Base-by-base conservation (phyloP, 2,329 filamentous ascomycete species). In the Helotiales sp. region DNA sequence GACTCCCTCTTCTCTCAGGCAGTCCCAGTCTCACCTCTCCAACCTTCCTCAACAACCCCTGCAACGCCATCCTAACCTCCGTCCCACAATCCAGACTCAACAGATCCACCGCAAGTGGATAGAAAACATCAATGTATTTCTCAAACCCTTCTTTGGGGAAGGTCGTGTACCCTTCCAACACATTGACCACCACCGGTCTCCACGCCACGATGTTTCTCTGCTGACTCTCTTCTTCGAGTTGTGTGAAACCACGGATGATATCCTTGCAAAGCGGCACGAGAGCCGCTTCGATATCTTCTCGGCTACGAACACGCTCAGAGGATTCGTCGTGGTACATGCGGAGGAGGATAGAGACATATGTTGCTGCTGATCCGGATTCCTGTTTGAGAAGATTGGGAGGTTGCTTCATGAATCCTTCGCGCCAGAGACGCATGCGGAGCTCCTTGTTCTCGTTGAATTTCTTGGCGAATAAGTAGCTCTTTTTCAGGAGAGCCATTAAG, bases 391-490 rank as follows among this genome's bases (percentile, higher is more conserved):
- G 80, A 69, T 99, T 99, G 2, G 95, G 95, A 15, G 95, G 93
- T 72, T 99, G 95, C 76, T 96, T 96, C 95, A 99, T 99, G 80
- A 99, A 99, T 0, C 96, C 95, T 73, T 99, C 95, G 51, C 92
- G 83, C 91, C 96, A 99, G 17, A 99, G 81, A 17, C 91, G 86
- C 82, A 96, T 96, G 46, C 95, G 87, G 34, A 99, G 80, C 65
- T 98, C 95, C 75, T 96, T 96, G 76, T 99, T 93, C 63, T 92
- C 91, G 73, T 99, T 99, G 81, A 99, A 99, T 67, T 89, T 90
- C 70, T 96, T 93, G 44, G 96, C 95, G 67, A 99, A 99, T 59
- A 96, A 86, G 76, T 96, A 99, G 27, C 89, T 95, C 71, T 96
- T 95, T 76, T 99, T 99, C 29, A 99, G 81, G 1, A 99, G 81